These are phyloP conservation scores for Capsicum rhomboideum DNA, from an alignment of 257 asterid species.

Conservation along the genomic window DNA sequence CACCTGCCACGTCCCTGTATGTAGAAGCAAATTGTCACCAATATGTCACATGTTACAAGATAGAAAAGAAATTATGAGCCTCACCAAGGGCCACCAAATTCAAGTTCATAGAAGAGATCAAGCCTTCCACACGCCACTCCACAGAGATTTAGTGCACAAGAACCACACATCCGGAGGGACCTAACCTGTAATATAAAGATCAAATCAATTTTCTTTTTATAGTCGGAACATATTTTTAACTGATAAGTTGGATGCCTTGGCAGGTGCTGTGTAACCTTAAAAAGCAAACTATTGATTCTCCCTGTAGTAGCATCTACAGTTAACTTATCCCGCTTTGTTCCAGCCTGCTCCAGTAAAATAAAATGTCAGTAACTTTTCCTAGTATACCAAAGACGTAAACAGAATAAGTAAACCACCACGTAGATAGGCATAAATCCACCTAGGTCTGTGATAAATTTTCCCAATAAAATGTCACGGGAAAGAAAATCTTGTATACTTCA, in stretches of 20 bases:
- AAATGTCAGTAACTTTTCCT: background rate
- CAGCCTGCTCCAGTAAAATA: slow-evolving; percentile 38
- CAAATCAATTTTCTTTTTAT: background rate
- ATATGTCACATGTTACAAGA: background rate
- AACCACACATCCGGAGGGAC: slow-evolving; percentile 82
- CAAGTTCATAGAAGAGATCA: slow-evolving; percentile 68
- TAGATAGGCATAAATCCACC: background rate
- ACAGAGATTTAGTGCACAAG: slow-evolving; percentile 82
- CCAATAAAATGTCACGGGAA: background rate
- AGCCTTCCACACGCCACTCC: slow-evolving; percentile 88
- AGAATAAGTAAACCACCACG: background rate
- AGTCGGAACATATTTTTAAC: background rate
- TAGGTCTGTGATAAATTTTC: background rate
- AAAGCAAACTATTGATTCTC: slow-evolving; percentile 63
- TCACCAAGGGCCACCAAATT: slow-evolving; percentile 88
- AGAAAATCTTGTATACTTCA: background rate
- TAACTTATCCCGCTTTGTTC: slow-evolving; percentile 66
- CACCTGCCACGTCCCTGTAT: slow-evolving; percentile 84
- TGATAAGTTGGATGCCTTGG: background rate
- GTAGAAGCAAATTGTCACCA: slow-evolving; percentile 2
- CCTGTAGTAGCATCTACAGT: slow-evolving; percentile 58
- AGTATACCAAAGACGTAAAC: background rate
- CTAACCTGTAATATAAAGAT: slow-evolving; percentile 45
- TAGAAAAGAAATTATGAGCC: background rate
- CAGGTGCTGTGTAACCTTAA: slow-evolving; percentile 38